A percentile compares a stretch with the other conserved stretches of the same genome.
phyloP scores from a whole-genome alignment of 2,329 filamentous ascomycete species.

The Cladosporium sp. region DNA sequence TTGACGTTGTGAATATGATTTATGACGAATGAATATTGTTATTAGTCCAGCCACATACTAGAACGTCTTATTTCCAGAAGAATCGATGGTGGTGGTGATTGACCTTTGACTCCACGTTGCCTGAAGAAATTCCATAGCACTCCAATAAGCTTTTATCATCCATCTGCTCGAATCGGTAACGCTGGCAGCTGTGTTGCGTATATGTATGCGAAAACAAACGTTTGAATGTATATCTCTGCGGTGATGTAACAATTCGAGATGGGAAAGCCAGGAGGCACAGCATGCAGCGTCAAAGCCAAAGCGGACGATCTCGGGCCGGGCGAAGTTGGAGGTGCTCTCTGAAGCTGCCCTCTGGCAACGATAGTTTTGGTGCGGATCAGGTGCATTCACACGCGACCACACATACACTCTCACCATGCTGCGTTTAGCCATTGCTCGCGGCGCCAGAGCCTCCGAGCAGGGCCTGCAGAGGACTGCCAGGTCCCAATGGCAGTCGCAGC shows the following conservation, averaged over 20 bases:
- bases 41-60: too few relatives aligned
- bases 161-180: too few relatives aligned
- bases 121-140: too few relatives aligned
- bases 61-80: too few relatives aligned
- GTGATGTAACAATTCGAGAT: neutral
- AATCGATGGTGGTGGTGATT: too few relatives aligned
- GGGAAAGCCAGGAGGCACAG: neutral
- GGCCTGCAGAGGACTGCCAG: constrained; percentile 13
- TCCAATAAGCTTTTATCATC: too few relatives aligned
- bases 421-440: constrained; percentile 19
- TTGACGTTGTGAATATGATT: too few relatives aligned
- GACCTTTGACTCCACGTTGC: too few relatives aligned
- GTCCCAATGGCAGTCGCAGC: constrained; percentile 22
- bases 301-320: neutral
- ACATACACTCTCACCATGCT: constrained; percentile 14
- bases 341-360: neutral
- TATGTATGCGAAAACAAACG: too few relatives aligned
- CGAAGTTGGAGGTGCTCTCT: neutral
- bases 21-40: too few relatives aligned
- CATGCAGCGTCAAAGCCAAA: neutral
- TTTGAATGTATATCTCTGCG: neutral
- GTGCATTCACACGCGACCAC: constrained; percentile 1
- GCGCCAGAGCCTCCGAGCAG: constrained; percentile 18
- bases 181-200: too few relatives aligned
- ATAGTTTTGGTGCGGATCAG: neutral